Conservation (phyloP, 1,284 basidiomycete species). For the Porodaedalea pini region DNA sequence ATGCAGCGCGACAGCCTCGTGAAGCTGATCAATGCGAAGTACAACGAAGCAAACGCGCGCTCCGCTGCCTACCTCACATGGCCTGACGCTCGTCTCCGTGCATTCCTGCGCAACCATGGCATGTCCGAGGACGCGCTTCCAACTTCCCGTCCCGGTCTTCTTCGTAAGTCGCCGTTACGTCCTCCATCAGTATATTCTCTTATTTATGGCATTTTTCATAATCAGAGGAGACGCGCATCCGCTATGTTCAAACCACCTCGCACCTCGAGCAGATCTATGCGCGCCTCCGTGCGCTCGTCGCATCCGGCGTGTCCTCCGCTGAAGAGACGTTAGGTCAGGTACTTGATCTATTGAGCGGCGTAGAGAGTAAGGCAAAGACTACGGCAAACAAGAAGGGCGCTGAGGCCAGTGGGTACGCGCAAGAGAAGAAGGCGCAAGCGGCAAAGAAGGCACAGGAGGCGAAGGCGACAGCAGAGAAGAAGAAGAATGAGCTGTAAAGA, state of each 20-base stretch:
- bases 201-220: not conserved
- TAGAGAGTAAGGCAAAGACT: constrained; percentile 30
- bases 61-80: constrained; percentile 73
- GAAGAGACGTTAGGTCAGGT: constrained; percentile 62
- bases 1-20: constrained; percentile 72
- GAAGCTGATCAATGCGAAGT: constrained; percentile 63
- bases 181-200: not conserved
- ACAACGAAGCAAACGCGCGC: constrained; percentile 38
- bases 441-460: constrained; percentile 35
- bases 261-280: constrained; percentile 55
- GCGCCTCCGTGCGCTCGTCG: constrained; percentile 58
- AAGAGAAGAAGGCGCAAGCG: constrained; percentile 31
- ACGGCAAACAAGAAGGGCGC: constrained; percentile 34
- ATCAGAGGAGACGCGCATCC: constrained; percentile 71
- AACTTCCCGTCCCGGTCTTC: constrained; percentile 60
- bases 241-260: constrained; percentile 63
- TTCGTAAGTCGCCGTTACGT: constrained; percentile 46
- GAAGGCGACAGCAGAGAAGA: constrained; percentile 27
- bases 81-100: constrained; percentile 86
- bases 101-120: constrained; percentile 73
- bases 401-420: constrained; percentile 34
- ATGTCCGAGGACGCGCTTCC: constrained; percentile 65
- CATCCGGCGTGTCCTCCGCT: constrained; percentile 58
- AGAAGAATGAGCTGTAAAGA: constrained; percentile 21
- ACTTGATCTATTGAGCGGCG: constrained; percentile 43